phyloP scores from a whole-genome alignment of 352 stramenopile species.

The Globisporangium canariense region DNA sequence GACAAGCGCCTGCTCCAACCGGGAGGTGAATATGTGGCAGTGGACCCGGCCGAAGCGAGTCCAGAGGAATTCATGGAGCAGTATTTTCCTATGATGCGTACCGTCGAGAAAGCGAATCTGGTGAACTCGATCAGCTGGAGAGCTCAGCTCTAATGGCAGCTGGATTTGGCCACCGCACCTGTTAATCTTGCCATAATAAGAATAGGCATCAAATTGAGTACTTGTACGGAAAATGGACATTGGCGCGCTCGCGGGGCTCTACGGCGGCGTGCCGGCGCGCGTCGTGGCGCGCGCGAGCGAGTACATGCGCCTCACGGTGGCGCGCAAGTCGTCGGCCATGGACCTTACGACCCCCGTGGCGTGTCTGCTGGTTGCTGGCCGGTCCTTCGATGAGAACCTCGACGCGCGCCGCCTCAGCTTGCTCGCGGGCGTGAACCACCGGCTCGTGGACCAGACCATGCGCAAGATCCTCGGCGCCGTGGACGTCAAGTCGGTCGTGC shows the following conservation, averaged over 20 bases:
- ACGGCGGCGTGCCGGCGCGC: conserved; percentile 49
- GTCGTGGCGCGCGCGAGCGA: conserved; percentile 50
- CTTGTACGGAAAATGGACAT: conserved; percentile 40
- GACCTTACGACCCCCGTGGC: conserved; percentile 48
- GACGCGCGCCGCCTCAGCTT: conserved; percentile 40
- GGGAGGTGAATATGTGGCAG: no score
- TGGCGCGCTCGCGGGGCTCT: conserved; percentile 35
- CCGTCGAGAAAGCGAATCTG: background rate
- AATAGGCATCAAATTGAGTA: no score
- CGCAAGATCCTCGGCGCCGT: conserved; percentile 55
- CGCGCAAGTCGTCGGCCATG: conserved; percentile 32
- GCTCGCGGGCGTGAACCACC: conserved; percentile 37
- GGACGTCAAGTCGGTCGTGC: conserved; percentile 38
- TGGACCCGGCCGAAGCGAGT: background rate
- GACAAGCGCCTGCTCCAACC: no score
- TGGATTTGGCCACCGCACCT: no score
- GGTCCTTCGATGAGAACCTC: conserved; percentile 43
- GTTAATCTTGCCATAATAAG: no score
- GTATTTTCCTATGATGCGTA: background rate
- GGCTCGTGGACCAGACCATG: conserved; percentile 42
- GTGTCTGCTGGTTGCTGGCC: conserved; percentile 59
- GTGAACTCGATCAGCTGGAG: no score
- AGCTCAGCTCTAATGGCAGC: no score
- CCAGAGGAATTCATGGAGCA: background rate
- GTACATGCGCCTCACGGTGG: conserved; percentile 45